Evolutionary conservation across 73 alveolate species (phyloP).

Genomic region (Paramecium sexaurelia): DNA sequence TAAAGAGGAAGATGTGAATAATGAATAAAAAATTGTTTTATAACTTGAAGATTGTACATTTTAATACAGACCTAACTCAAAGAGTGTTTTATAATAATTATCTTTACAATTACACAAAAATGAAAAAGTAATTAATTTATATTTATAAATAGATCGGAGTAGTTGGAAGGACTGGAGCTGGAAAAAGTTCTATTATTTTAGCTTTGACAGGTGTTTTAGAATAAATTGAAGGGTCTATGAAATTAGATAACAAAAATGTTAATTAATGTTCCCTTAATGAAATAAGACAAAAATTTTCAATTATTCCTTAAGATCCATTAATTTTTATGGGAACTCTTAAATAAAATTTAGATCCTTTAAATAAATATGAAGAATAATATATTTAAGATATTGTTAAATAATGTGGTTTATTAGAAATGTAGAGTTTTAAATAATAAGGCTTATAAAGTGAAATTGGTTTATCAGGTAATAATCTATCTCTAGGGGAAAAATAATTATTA

Average conservation of each 20-base stretch:
- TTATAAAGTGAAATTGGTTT: not conserved
- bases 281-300: conserved; percentile 77
- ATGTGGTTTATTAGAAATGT: not conserved
- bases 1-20: not conserved
- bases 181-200: conserved; percentile 87
- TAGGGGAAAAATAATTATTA: conserved; percentile 76
- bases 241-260: conserved; percentile 86
- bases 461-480: conserved; percentile 50
- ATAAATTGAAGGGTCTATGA: conserved; percentile 74
- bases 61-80: not conserved
- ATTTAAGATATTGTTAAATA: conserved; percentile 65
- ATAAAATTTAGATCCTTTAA: conserved; percentile 88
- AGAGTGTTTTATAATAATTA: not conserved
- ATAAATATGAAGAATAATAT: not conserved
- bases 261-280: conserved; percentile 73
- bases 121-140: not conserved
- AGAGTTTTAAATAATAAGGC: not conserved
- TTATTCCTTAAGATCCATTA: conserved; percentile 88
- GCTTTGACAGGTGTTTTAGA: conserved; percentile 87
- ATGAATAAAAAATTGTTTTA: not conserved
- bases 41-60: not conserved
- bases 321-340: conserved; percentile 83
- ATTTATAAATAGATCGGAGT: conserved; percentile 76
- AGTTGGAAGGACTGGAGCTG: conserved; percentile 96
- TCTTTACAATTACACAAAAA: not conserved